A percentile compares a stretch with the other conserved stretches of the same genome.
Conservation (phyloP, 164 flowering plant species). For the Nelumbo lutea region DNA sequence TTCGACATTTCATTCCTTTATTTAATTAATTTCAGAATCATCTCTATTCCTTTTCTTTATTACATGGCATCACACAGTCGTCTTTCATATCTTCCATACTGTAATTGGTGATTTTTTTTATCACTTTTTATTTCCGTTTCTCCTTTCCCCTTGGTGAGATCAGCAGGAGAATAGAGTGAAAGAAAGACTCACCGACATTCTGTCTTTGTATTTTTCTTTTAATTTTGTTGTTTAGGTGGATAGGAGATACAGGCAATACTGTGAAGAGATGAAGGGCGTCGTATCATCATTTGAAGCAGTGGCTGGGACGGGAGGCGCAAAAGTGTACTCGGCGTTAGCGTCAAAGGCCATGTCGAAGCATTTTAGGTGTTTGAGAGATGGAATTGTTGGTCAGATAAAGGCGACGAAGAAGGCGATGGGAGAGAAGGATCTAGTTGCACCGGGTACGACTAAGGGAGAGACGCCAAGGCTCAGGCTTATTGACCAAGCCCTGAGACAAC, state of each 20-base stretch:
- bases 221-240: conserved; percentile 52
- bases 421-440: conserved; percentile 62
- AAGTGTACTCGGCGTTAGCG: conserved; percentile 64
- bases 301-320: conserved; percentile 70
- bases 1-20: conserved; percentile 23
- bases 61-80: conserved; percentile 8
- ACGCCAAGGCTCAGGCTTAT: conserved; percentile 71
- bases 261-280: conserved; percentile 80
- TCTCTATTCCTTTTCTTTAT: conserved; percentile 20
- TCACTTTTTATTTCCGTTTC: background rate
- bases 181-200: background rate
- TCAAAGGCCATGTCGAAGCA: conserved; percentile 89
- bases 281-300: conserved; percentile 73
- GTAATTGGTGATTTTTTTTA: background rate
- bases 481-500: conserved; percentile 76
- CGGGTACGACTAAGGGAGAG: conserved; percentile 67
- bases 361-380: conserved; percentile 79
- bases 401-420: conserved; percentile 72
- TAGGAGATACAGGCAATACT: conserved; percentile 83
- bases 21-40: conserved; percentile 22
- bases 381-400: conserved; percentile 64
- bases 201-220: background rate
- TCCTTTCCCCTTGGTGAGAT: conserved; percentile 1
- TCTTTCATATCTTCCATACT: conserved; percentile 7
- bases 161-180: background rate